Percentiles rank a stretch among this genome's conserved stretches.
These are phyloP conservation scores for Pyricularia sp. DNA, from an alignment of 2,329 filamentous ascomycete genomes.

Conservation along the genomic window DNA sequence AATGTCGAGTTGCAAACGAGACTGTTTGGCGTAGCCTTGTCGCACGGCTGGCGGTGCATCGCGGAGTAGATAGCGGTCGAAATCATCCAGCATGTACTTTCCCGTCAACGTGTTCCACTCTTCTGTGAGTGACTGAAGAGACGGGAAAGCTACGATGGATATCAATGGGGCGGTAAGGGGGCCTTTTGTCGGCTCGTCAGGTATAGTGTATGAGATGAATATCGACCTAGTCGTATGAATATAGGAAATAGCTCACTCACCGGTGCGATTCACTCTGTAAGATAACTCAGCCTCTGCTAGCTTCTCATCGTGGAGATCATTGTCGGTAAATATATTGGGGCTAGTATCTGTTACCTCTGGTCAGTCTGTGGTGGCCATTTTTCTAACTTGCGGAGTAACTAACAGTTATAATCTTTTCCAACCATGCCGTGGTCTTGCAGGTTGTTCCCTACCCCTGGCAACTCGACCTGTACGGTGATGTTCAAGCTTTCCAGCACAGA, in stretches of 20 bases:
- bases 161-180: neutral
- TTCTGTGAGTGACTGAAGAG: neutral
- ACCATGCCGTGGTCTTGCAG: slow-evolving; percentile 20
- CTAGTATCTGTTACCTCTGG: neutral
- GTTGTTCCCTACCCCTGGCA: slow-evolving; percentile 49
- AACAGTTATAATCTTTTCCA: neutral
- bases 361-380: neutral
- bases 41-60: neutral
- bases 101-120: neutral
- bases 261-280: neutral
- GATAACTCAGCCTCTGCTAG: neutral
- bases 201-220: neutral
- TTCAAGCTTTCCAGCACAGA: slow-evolving; percentile 34
- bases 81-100: neutral
- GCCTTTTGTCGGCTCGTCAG: neutral
- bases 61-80: neutral
- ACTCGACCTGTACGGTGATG: slow-evolving; percentile 39
- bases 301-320: neutral
- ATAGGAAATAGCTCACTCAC: neutral
- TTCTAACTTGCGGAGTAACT: neutral
- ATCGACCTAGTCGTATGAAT: neutral
- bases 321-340: neutral
- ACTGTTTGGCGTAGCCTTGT: neutral
- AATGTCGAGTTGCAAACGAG: neutral
- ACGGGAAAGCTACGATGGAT: neutral